Evolutionary conservation across 352 stramenopile genomes (phyloP).

Genomic region (Phytophthora pinifolia): DNA sequence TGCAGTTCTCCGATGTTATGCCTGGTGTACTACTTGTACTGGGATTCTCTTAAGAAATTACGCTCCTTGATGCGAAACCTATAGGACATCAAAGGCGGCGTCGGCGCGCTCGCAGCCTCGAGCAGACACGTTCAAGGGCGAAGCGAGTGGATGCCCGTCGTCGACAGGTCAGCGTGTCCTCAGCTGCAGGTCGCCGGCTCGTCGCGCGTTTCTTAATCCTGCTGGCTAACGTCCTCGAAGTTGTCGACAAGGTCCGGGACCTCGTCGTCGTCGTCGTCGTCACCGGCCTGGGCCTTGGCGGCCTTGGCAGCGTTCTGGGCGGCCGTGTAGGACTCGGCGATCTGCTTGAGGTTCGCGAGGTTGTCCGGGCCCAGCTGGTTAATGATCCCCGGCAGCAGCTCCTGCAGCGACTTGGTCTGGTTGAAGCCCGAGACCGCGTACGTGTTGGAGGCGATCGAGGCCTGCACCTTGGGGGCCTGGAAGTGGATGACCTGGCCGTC

Average conservation of each 20-base stretch:
- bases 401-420: conserved; percentile 97
- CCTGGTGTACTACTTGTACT: conserved; percentile 71
- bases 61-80: conserved; percentile 46
- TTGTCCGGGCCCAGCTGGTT: conserved; percentile 98
- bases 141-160: conserved; percentile 4
- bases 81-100: conserved; percentile 34
- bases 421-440: conserved; percentile 96
- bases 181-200: conserved; percentile 13
- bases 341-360: conserved; percentile 94
- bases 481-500: conserved; percentile 99
- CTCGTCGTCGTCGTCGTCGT: conserved; percentile 94
- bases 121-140: conserved; percentile 1
- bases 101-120: conserved; percentile 5
- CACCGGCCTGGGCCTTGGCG: conserved; percentile 44
- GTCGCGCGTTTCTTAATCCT: conserved; percentile 63
- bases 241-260: conserved; percentile 98
- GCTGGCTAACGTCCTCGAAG: conserved; percentile 96
- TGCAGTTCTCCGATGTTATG: conserved; percentile 35
- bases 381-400: conserved; percentile 98
- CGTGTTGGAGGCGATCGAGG: conserved; percentile 97
- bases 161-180: conserved; percentile 1
- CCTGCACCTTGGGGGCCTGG: conserved; percentile 97
- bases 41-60: conserved; percentile 52
- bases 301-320: conserved; percentile 80
- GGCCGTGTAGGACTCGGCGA: conserved; percentile 89